Evolutionary conservation across 768 basidiomycete genomes (phyloP), one percentile per base, ranked within the genome.

Genomic region (Podaxis sp.): DNA sequence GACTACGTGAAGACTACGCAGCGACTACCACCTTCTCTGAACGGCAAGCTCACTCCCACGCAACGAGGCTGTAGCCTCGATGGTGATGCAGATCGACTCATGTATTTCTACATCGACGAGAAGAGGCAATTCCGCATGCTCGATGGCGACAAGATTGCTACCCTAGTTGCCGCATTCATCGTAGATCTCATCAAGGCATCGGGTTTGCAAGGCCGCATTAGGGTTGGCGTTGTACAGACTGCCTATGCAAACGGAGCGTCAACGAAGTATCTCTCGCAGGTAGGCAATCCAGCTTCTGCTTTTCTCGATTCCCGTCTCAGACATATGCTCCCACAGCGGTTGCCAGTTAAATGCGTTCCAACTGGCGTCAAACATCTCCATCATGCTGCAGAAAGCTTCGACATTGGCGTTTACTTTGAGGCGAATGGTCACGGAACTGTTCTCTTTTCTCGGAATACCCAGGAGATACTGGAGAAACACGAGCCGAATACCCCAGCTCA

Each of bases 401-500:
- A 94, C 71, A 83, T 99, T 59, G 97, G 97, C n/a, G 93, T 99
- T 50, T 99, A 99, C 77, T 99, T 99, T 69, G 97, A 99, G 74
- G 97, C 97, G 37, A 99, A 99, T 72, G 97, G 97, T 2, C 97
- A 99, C 68, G 97, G 97, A 36, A 99, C 97, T 2, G 94, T 98
- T 52, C 75, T 98, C 59, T 98, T 99, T 78, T 98, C 97, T 12
- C 84, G 82, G 6, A 73, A 82, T 19, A 90, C 94, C 3, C 81
- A 89, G 60, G 78, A 84, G 24, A 82, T 73, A 50, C 79, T 99
- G 43, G 68, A 77, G 33, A 75, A 77, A 24, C 79, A 92, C 69
- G 79, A 90, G 66, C 90, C 96, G 2, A 83, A 86, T 43, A 93
- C 93, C 2, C 88, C 92, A 22, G 90, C 91, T 9, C 93, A 96